phyloP scores from a whole-genome alignment of 805 yeast genomes.

The Ogataea angusta region DNA sequence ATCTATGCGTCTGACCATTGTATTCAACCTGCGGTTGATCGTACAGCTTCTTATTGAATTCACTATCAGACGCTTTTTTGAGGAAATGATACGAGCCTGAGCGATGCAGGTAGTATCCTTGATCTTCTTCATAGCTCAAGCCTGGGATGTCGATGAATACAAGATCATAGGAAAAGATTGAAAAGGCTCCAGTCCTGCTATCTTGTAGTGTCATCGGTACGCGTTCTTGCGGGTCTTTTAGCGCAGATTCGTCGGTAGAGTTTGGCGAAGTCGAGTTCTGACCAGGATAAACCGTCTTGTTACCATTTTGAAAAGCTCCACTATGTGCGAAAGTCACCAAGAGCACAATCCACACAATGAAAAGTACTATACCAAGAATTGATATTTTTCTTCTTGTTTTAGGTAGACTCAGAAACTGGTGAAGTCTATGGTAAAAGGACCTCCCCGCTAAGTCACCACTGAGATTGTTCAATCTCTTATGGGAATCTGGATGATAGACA shows the following conservation, averaged over 20 bases:
- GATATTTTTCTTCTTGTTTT: conserved; percentile 18
- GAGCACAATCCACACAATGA: conserved; percentile 27
- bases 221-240: conserved; percentile 9
- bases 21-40: conserved; percentile 37
- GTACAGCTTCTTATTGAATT: conserved; percentile 31
- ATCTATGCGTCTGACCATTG: conserved; percentile 36
- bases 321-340: conserved; percentile 23
- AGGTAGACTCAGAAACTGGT: conserved; percentile 14
- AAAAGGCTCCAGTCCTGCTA: conserved; percentile 30
- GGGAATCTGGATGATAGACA: conserved; percentile 11
- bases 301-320: conserved; percentile 18
- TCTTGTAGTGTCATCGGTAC: conserved; percentile 26
- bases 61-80: conserved; percentile 29
- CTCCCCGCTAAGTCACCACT: conserved; percentile 1
- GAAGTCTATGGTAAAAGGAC: conserved; percentile 10
- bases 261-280: neutral
- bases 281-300: neutral
- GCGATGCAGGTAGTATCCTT: conserved; percentile 39
- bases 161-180: conserved; percentile 24
- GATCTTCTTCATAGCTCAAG: conserved; percentile 36
- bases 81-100: conserved; percentile 16
- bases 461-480: conserved; percentile 3
- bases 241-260: neutral
- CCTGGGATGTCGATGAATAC: conserved; percentile 27
- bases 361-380: conserved; percentile 16